phyloP scores from a whole-genome alignment of 2,329 filamentous ascomycete genomes.

The Didymosphaeria variabile region DNA sequence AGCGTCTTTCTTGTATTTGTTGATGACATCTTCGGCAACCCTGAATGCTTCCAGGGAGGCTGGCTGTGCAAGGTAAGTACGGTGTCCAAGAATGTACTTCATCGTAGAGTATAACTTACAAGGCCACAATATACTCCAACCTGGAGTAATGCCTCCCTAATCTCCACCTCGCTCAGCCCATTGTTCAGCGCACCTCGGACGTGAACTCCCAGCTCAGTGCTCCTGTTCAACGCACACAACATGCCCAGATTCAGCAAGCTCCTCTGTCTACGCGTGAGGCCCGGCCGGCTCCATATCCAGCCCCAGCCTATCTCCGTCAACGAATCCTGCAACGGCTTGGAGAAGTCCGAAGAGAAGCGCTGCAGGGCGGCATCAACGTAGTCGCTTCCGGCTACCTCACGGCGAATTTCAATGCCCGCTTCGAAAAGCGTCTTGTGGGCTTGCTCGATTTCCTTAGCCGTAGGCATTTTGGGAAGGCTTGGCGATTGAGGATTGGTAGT shows the following conservation, averaged over 20 bases:
- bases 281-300: constrained; percentile 66
- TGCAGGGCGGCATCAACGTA: constrained; percentile 65
- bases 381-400: constrained; percentile 56
- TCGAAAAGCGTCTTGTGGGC: constrained; percentile 28
- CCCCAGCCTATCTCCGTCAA: constrained; percentile 70
- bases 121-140: constrained; percentile 57
- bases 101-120: constrained; percentile 34
- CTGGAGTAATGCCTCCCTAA: constrained; percentile 62
- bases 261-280: constrained; percentile 48
- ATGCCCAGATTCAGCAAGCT: constrained; percentile 70
- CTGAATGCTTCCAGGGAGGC: constrained; percentile 6
- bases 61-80: background rate
- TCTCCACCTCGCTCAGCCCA: constrained; percentile 66
- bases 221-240: constrained; percentile 65
- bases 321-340: constrained; percentile 65
- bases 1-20: constrained; percentile 54
- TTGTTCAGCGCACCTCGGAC: constrained; percentile 68
- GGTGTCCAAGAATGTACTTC: background rate
- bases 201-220: constrained; percentile 65
- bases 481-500: background rate
- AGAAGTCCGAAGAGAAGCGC: constrained; percentile 63
- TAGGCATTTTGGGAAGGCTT: constrained; percentile 6
- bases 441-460: constrained; percentile 14
- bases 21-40: constrained; percentile 55
- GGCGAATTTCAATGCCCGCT: constrained; percentile 25